Percentiles rank a stretch among this genome's conserved stretches.
phyloP scores from a whole-genome alignment of 257 asterid genomes.

The Gentiana straminea region DNA sequence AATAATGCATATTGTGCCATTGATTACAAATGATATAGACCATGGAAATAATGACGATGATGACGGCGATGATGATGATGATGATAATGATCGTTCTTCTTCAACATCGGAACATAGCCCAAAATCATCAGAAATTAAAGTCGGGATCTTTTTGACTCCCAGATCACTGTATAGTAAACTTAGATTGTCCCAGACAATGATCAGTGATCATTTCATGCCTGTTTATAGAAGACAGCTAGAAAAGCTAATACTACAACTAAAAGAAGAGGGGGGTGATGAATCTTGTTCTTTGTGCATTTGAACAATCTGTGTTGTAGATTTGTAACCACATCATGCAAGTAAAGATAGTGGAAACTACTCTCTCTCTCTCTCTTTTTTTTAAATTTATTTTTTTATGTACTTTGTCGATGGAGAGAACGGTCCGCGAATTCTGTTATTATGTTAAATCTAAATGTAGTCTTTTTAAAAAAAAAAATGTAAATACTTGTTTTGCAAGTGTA shows the following conservation, averaged over 20 bases:
- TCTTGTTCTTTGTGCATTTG: conserved; percentile 14
- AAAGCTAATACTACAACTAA: conserved; percentile 53
- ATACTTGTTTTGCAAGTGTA: too few relatives aligned
- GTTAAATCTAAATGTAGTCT: too few relatives aligned
- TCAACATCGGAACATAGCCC: conserved; percentile 18
- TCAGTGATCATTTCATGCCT: conserved; percentile 95
- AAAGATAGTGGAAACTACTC: too few relatives aligned
- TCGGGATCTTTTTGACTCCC: conserved; percentile 66
- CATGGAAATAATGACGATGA: conserved; percentile 17
- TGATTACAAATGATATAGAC: conserved; percentile 29
- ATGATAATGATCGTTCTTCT: conserved; percentile 4
- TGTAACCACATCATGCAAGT: background rate
- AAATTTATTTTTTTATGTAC: too few relatives aligned
- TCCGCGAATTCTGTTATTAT: too few relatives aligned
- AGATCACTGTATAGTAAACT: conserved; percentile 69
- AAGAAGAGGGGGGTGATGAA: conserved; percentile 28
- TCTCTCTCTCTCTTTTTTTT: too few relatives aligned
- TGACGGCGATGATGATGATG: conserved; percentile 6
- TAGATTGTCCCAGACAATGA: conserved; percentile 84
- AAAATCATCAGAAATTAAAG: conserved; percentile 28
- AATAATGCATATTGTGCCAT: conserved; percentile 83
- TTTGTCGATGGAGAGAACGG: too few relatives aligned
- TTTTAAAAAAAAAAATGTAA: too few relatives aligned
- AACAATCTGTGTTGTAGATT: conserved; percentile 9
- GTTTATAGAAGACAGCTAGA: conserved; percentile 76